phyloP scores from a whole-genome alignment of 768 basidiomycete genomes.

The Pulveroboletus sp. region DNA sequence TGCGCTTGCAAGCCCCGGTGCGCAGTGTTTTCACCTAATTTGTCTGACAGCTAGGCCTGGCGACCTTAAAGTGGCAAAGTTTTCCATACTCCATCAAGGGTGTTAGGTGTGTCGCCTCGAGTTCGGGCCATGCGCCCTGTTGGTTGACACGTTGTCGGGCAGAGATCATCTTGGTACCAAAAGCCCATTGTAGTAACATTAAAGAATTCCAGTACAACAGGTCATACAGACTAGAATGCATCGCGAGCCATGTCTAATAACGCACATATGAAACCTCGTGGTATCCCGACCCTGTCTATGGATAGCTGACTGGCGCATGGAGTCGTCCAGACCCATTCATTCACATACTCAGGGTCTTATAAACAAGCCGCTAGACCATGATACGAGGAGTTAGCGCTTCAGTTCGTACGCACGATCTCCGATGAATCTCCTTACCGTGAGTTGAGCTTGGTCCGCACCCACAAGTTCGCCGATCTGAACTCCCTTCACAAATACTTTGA shows the following conservation, averaged over 20 bases:
- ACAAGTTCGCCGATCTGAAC: conserved; percentile 29
- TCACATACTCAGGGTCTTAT: conserved; percentile 27
- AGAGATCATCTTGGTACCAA: conserved; percentile 2
- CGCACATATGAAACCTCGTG: conserved; percentile 6
- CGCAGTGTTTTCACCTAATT: conserved; percentile 14
- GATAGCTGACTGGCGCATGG: conserved; percentile 12
- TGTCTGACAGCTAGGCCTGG: conserved; percentile 6
- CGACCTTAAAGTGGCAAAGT: not conserved
- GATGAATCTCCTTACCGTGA: conserved; percentile 17
- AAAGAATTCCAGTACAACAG: conserved; percentile 5
- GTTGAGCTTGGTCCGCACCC: conserved; percentile 24
- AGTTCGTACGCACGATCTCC: conserved; percentile 9
- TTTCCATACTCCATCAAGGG: conserved; percentile 12
- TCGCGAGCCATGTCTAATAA: conserved; percentile 20
- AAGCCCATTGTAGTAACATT: not conserved
- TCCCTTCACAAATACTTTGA: conserved; percentile 30
- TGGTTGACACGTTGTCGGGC: conserved; percentile 17
- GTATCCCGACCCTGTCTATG: conserved; percentile 17
- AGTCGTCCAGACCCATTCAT: not conserved
- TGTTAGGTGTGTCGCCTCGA: conserved; percentile 17
- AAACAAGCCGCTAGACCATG: conserved; percentile 25
- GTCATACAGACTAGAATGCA: conserved; percentile 1
- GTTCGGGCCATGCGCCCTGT: conserved; percentile 10
- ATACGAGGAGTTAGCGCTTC: conserved; percentile 20
- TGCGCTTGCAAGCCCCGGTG: conserved; percentile 10